Evolutionary conservation across 2,329 filamentous ascomycete species (phyloP), one percentile per base, ranked within the genome.

Genomic region (Cadophora luteo-olivacea): DNA sequence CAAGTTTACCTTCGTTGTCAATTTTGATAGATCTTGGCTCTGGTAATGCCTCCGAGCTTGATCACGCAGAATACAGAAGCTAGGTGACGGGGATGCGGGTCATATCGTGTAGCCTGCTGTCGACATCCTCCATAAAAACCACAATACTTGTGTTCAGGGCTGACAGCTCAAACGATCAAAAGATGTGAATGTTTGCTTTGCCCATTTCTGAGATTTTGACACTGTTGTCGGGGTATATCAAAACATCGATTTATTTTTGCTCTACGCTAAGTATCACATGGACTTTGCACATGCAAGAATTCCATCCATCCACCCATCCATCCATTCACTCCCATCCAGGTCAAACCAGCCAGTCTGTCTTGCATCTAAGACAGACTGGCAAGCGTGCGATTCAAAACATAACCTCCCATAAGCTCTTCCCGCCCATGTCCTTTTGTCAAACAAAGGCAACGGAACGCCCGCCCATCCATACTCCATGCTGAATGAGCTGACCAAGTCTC

Each of bases 381-480:
- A 22, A 38, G n/a, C 32, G 55, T 41, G 55, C 33, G 24, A 24
- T 60, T 25, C 9, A 38, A 14, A 2, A 14, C n/a, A 25, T 3
- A 60, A 45, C 25, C 33, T 22, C 57, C 38, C 38, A 19, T 32
- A 60, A 22, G 36, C 33, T 6, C n/a, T 19, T 22, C 16, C n/a
- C 52, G 41, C 5, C 55, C 60, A 48, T n/a, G 36, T 36, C 25
- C 24, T 62, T 62, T 49, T 62, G 22, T 33, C 60, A 51, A 49
- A 32, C 25, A 49, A 62, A 51, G 22, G 11, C 36, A 25, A 58
- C 22, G 25, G 6, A 51, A 51, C 45, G 41, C 41, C 60, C 24
- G 32, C 29, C 38, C 41, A 48, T 33, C 60, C 60, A 62, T 62
- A 64, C 61, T 64, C 61, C 61, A 41, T 54, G 61, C 61, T 64